Base-by-base conservation (phyloP, 1,139 yeast species). In the Sugiyamaella sp. region DNA sequence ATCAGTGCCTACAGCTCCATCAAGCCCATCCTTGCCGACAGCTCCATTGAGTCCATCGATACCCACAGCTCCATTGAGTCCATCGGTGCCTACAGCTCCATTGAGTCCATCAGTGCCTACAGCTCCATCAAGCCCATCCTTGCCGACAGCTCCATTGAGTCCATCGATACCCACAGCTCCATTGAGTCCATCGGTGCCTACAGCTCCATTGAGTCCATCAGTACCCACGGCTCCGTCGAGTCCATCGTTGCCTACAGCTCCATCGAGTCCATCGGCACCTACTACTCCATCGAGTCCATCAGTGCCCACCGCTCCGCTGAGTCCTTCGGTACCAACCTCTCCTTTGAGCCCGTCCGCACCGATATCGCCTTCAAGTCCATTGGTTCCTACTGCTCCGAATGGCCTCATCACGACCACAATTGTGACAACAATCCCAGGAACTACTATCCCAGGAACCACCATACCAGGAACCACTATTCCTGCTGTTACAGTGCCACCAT, bases 401-500 rank as follows among this genome's bases (percentile, higher is more conserved):
- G 35, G 35, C 2, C 48, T 24, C 4, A 32, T 14, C 8, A 33
- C 40, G 14, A 44, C 48, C 32, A 44, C 39, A 2, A 25, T 27
- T 29, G 42, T 20, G 16, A 38, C 42, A 16, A 38, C 42, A 3
- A 17, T 38, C 8, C 59, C 61, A 2, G 42, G 45, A 19, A 33
- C 55, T 9, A 49, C 52, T 5, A 38, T 56, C 25, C 47, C 48
- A 5, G 61, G 57, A 8, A 53, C 53, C 9, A 44, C 47, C 8
- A 52, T 60, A 19, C 61, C 58, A 12, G 57, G 58, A 4, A 48
- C 59, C 2, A 58, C 60, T 22, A 52, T 58, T 16, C 58, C 60
- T 19, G 63, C 56, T 4, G 41, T 52, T 8, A 58, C 59, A 19
- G 46, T 58, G 10, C 57, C 54, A 16, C 59, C 54, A 22, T 52